Evolutionary conservation across 176 grass and related monocot genomes (phyloP).

Genomic region (Rhynchospora pubera): DNA sequence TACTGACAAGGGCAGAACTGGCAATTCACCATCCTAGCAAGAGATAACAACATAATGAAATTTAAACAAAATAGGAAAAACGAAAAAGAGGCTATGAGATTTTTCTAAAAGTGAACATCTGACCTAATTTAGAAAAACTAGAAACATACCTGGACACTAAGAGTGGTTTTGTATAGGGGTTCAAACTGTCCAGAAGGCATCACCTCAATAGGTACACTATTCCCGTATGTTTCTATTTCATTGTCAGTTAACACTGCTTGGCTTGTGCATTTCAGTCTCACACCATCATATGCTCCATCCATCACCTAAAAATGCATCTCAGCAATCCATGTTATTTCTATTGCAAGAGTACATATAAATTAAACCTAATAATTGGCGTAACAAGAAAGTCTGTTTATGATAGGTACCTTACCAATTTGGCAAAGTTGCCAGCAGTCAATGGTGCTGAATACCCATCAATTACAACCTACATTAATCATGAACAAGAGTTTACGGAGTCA

Average conservation of each 20-base stretch:
- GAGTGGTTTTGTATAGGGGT: slow-evolving; percentile 77
- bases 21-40: slow-evolving; percentile 81
- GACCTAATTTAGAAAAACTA: not conserved
- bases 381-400: not conserved
- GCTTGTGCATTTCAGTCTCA: slow-evolving; percentile 63
- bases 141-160: slow-evolving; percentile 68
- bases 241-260: slow-evolving; percentile 80
- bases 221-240: slow-evolving; percentile 47
- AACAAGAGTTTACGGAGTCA: not conserved
- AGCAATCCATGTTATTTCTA: not conserved
- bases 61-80: no score
- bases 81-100: no score
- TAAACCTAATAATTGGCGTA: not conserved
- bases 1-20: slow-evolving; percentile 89
- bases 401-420: slow-evolving; percentile 87
- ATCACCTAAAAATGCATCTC: slow-evolving; percentile 49
- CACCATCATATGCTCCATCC: slow-evolving; percentile 29
- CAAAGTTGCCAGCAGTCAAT: slow-evolving; percentile 78
- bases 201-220: slow-evolving; percentile 71
- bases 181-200: slow-evolving; percentile 92
- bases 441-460: slow-evolving; percentile 93
- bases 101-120: not conserved
- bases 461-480: slow-evolving; percentile 41
- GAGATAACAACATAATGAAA: not conserved
- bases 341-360: no score